These are phyloP conservation scores for Coix lacrymajobi DNA, from an alignment of 176 grass and related monocot genomes.

Conservation along the genomic window DNA sequence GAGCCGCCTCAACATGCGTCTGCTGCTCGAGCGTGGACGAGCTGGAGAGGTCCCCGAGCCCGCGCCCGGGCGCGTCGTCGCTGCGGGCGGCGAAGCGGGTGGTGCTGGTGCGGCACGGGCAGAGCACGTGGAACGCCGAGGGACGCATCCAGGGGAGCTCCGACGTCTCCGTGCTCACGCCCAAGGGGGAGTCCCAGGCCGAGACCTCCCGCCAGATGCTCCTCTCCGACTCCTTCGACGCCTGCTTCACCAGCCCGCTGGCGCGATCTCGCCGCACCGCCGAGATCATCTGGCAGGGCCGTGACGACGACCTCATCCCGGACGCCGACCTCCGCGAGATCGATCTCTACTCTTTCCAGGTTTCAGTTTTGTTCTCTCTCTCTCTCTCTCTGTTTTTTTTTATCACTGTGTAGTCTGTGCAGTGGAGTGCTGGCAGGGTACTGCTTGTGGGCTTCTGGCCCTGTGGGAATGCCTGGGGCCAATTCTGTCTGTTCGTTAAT, in stretches of 20 bases:
- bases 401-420: not conserved
- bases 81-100: slow-evolving; percentile 73
- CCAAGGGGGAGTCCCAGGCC: slow-evolving; percentile 85
- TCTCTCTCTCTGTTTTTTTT: too few species aligned
- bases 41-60: not conserved
- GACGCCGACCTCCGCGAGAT: slow-evolving; percentile 85
- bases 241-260: slow-evolving; percentile 91
- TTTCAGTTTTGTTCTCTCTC: not conserved
- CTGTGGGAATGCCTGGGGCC: not conserved
- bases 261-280: slow-evolving; percentile 74
- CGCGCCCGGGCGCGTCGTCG: not conserved
- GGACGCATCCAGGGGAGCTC: slow-evolving; percentile 95
- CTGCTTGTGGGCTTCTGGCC: too few species aligned
- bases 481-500: not conserved
- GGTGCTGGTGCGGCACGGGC: slow-evolving; percentile 90
- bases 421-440: not conserved
- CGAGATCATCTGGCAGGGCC: slow-evolving; percentile 73
- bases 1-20: not conserved
- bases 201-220: slow-evolving; percentile 90
- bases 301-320: slow-evolving; percentile 55
- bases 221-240: slow-evolving; percentile 74
- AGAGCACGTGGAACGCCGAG: slow-evolving; percentile 98
- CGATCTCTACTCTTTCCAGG: slow-evolving; percentile 93
- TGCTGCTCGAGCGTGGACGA: slow-evolving; percentile 53
- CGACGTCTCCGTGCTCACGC: slow-evolving; percentile 76